Evolutionary conservation across 2,329 filamentous ascomycete genomes (phyloP), one percentile per base, ranked within the genome.

Genomic region (Whalleya microplaca): DNA sequence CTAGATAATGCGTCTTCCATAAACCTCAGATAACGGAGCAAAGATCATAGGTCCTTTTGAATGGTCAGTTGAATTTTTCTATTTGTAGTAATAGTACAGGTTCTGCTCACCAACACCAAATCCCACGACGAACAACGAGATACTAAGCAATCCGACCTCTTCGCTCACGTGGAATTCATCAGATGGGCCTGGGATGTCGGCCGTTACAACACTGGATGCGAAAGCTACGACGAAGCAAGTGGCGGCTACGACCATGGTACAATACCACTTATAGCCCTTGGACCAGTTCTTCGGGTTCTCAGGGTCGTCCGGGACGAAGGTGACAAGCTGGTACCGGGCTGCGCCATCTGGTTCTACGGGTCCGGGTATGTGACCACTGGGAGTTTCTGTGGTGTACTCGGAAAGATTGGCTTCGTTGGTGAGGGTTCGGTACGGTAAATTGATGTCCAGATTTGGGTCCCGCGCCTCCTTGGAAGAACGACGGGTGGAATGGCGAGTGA

Each of bases 271-370:
- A 72, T 78, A 88, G 1, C 75, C 77, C 72, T 91, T 92, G 54
- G 82, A 85, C 90, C 90, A 95, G 73, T 94, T 95, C 80, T 94
- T 94, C 0, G 91, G 91, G 67, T 94, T 94, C 62, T 87, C 89
- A 0, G 84, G 83, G 70, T 95, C 91, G 56, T 86, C 77, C 2
- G 87, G 80, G 3, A 80, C 83, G 69, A 95, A 96, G 0, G 87
- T 89, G 32, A 90, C 86, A 9, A 90, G 76, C 63, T 76, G 76
- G 71, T 82, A 82, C 12, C 66, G 69, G n/a, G 49, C 52, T 18
- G 64, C 47, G 19, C 65, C 61, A 20, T 68, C 64, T 6, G 67
- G 66, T 48, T 71, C 67, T 16, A 64, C 45, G 0, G 74, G 76
- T 0, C 75, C 77, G 21, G 84, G 77, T 61, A 91, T 89, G 51